Conservation (phyloP, 2,329 filamentous ascomycete genomes). For the Talaromyces sp. region DNA sequence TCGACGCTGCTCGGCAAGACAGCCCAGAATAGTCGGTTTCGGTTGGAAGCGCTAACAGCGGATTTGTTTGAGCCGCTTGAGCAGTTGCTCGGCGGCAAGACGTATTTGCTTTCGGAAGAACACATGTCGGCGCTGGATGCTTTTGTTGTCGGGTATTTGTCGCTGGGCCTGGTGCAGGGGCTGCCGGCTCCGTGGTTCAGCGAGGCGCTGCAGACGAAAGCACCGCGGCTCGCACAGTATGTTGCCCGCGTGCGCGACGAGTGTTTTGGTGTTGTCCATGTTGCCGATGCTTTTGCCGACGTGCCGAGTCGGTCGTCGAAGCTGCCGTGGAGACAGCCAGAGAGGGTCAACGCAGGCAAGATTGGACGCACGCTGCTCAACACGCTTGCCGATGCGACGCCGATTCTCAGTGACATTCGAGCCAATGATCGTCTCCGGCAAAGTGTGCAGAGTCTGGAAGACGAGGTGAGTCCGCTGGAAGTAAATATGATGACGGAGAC, state of each 20-base stretch:
- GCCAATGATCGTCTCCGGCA: constrained; percentile 32
- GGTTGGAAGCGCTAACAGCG: constrained; percentile 65
- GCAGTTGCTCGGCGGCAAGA: constrained; percentile 52
- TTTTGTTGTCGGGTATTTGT: constrained; percentile 71
- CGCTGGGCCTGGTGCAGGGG: constrained; percentile 60
- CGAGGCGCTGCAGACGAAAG: constrained; percentile 50
- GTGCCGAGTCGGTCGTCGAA: neutral
- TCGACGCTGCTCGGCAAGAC: constrained; percentile 58
- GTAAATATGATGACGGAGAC: constrained; percentile 21
- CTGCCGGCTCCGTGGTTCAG: constrained; percentile 59
- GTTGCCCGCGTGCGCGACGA: constrained; percentile 32
- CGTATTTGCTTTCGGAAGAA: constrained; percentile 49
- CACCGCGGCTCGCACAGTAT: constrained; percentile 40
- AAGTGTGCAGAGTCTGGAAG: constrained; percentile 17
- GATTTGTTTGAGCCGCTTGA: constrained; percentile 68
- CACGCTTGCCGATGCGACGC: constrained; percentile 30
- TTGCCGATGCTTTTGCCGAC: constrained; percentile 18
- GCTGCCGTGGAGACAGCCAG: constrained; percentile 32
- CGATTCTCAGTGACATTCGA: constrained; percentile 31
- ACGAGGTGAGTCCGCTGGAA: constrained; percentile 13
- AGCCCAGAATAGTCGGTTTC: constrained; percentile 67
- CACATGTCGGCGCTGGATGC: constrained; percentile 67
- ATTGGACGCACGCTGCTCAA: constrained; percentile 30
- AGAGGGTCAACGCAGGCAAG: constrained; percentile 24
- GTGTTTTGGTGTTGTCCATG: constrained; percentile 31